phyloP scores from a whole-genome alignment of 176 grass and related monocot species.

The Carex myosuroides region DNA sequence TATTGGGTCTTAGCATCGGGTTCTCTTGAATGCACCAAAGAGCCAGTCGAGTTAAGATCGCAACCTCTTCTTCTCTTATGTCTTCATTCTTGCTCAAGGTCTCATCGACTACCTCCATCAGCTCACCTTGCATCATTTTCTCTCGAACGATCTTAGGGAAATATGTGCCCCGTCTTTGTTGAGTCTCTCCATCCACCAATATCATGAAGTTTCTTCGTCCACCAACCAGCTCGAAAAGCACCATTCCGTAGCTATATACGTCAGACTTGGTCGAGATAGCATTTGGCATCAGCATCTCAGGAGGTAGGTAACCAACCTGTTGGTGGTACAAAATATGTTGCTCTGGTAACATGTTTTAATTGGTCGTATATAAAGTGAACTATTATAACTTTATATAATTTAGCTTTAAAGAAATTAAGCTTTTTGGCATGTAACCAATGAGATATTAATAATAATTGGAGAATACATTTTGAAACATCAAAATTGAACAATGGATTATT shows the following conservation, averaged over 20 bases:
- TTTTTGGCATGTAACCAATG: neutral
- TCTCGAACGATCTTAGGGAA: neutral
- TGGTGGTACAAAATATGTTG: neutral
- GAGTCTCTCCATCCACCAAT: neutral
- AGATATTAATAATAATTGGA: neutral
- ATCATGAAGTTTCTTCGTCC: conserved; percentile 31
- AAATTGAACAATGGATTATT: neutral
- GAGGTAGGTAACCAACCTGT: conserved; percentile 39
- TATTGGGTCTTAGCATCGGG: conserved; percentile 28
- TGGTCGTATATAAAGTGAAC: neutral
- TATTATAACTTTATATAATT: no score
- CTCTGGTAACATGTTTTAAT: neutral
- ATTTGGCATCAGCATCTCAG: conserved; percentile 35
- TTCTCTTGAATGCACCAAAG: neutral
- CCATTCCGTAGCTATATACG: conserved; percentile 66
- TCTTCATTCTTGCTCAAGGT: neutral
- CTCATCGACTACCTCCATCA: neutral
- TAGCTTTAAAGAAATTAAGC: no score
- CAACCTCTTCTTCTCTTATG: neutral
- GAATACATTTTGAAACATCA: neutral
- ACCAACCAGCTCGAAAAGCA: conserved; percentile 42
- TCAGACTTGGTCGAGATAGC: conserved; percentile 40
- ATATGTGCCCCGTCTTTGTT: neutral
- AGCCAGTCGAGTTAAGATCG: neutral
- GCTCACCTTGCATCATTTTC: conserved; percentile 19